phyloP scores from a whole-genome alignment of 768 basidiomycete genomes.

The Wakefieldia striispora region DNA sequence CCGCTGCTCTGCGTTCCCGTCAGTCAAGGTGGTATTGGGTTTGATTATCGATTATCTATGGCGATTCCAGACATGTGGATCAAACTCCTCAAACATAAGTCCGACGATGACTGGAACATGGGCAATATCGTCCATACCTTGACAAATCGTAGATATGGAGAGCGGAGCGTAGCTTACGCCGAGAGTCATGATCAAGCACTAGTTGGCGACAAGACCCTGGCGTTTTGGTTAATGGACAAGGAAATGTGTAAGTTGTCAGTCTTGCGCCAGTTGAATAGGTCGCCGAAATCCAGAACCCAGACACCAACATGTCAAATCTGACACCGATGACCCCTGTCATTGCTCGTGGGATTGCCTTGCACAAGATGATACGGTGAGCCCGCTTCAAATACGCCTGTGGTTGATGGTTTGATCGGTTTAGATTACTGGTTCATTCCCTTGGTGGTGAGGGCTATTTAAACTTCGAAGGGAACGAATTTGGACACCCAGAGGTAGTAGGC shows the following conservation, averaged over 20 bases:
- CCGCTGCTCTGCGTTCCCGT: constrained; percentile 86
- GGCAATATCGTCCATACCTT: constrained; percentile 84
- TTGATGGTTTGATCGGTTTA: constrained; percentile 28
- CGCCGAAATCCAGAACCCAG: constrained; percentile 36
- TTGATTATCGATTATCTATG: constrained; percentile 98
- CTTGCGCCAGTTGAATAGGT: neutral
- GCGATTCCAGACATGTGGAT: constrained; percentile 99
- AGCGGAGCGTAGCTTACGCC: constrained; percentile 90
- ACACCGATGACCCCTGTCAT: constrained; percentile 80
- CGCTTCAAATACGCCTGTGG: neutral
- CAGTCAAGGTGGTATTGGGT: constrained; percentile 84
- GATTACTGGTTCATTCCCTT: constrained; percentile 85
- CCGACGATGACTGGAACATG: constrained; percentile 87
- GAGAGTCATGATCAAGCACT: constrained; percentile 98
- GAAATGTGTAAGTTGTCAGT: constrained; percentile 83
- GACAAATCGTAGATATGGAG: constrained; percentile 83
- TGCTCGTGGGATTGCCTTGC: constrained; percentile 85
- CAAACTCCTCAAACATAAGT: constrained; percentile 91
- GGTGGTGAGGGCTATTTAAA: constrained; percentile 98
- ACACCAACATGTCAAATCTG: constrained; percentile 93
- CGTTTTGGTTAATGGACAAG: constrained; percentile 99
- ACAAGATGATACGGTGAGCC: constrained; percentile 93
- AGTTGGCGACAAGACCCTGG: constrained; percentile 97
- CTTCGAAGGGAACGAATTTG: constrained; percentile 98
- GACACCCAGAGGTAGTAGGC: constrained; percentile 89